Conservation (phyloP, 768 basidiomycete genomes). For the Tylopilus sp. region DNA sequence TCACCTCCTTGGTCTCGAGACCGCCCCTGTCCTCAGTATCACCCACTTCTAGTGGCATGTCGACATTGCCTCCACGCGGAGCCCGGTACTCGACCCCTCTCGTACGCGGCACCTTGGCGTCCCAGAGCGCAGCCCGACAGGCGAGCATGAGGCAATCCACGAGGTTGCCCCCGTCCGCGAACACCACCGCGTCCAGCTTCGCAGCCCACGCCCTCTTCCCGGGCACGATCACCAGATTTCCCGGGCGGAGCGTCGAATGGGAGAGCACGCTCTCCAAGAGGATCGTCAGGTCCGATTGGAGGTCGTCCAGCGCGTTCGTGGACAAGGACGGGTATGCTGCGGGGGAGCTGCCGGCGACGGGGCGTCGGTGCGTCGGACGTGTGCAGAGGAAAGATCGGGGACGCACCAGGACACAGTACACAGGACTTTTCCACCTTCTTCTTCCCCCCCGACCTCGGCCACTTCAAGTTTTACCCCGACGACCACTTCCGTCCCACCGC, state of each 20-base stretch:
- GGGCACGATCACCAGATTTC: slow-evolving; percentile 58
- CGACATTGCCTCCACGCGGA: slow-evolving; percentile 26
- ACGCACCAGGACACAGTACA: slow-evolving; percentile 78
- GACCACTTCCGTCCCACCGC: slow-evolving; percentile 74
- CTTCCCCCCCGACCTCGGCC: slow-evolving; percentile 42
- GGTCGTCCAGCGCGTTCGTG: slow-evolving; percentile 63
- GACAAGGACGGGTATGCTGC: slow-evolving; percentile 74
- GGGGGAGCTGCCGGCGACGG: slow-evolving; percentile 61
- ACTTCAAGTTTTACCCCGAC: slow-evolving; percentile 82
- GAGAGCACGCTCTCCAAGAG: slow-evolving; percentile 62
- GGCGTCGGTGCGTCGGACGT: not conserved
- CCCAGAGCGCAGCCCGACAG: slow-evolving; percentile 74
- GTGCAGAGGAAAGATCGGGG: not conserved
- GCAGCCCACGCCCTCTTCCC: slow-evolving; percentile 72
- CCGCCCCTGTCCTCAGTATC: slow-evolving; percentile 39
- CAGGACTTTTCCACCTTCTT: slow-evolving; percentile 58
- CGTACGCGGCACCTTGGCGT: slow-evolving; percentile 76
- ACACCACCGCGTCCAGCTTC: slow-evolving; percentile 69
- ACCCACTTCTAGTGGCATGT: slow-evolving; percentile 53
- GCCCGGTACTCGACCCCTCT: slow-evolving; percentile 66
- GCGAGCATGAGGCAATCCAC: slow-evolving; percentile 80
- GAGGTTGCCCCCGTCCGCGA: slow-evolving; percentile 72
- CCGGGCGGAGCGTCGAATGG: slow-evolving; percentile 62
- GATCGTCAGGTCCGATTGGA: slow-evolving; percentile 68
- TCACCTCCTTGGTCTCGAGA: slow-evolving; percentile 51